Percentiles rank a stretch among this genome's conserved stretches.
These are phyloP conservation scores for Nephelium lappaceum DNA, from an alignment of 345 rosid genomes.

Conservation along the genomic window DNA sequence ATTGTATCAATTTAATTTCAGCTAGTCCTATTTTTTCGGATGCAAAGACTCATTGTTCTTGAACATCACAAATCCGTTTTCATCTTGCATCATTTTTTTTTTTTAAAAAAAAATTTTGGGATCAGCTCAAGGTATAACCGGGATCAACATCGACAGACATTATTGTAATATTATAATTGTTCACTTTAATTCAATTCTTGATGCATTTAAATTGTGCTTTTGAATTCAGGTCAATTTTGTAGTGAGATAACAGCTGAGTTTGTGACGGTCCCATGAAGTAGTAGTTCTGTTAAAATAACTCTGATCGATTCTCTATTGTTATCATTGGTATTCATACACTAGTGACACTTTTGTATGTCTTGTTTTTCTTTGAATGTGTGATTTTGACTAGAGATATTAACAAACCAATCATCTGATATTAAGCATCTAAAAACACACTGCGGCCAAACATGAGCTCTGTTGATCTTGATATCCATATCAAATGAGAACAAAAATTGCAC, in stretches of 20 bases:
- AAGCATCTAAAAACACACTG: too few species aligned
- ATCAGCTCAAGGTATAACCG: too few species aligned
- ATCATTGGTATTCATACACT: not conserved
- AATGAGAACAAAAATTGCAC: too few species aligned
- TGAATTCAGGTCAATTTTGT: not conserved
- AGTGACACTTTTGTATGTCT: not conserved
- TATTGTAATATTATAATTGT: not conserved
- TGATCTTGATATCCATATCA: too few species aligned
- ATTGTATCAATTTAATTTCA: not conserved
- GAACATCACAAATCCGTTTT: not conserved
- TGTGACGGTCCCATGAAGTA: not conserved
- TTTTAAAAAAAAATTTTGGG: too few species aligned
- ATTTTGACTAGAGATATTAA: too few species aligned
- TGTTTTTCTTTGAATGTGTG: not conserved
- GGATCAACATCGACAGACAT: too few species aligned
- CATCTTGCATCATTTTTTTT: not conserved
- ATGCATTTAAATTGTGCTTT: not conserved
- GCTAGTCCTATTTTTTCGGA: not conserved
- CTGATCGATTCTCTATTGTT: not conserved
- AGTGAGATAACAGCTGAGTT: not conserved
- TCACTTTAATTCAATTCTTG: not conserved
- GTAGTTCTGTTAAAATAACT: not conserved
- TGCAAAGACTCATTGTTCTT: not conserved
- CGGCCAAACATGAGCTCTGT: too few species aligned
- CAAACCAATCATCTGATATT: too few species aligned